phyloP scores from a whole-genome alignment of 1,139 yeast genomes.

The Geotrichum phurueaensis region DNA sequence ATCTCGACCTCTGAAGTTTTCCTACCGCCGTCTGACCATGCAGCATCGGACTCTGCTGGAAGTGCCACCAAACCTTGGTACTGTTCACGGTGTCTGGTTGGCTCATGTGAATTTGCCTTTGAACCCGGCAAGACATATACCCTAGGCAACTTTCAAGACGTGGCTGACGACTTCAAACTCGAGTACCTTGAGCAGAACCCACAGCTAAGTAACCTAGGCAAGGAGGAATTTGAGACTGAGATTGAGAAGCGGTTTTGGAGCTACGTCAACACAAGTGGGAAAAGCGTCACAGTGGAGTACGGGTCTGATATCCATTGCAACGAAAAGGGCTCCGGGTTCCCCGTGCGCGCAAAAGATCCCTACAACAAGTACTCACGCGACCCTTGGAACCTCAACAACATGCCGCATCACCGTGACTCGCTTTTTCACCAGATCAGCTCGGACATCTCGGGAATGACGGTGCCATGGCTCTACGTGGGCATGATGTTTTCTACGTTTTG shows the following conservation, averaged over 20 bases:
- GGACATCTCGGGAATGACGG: slow-evolving; percentile 42
- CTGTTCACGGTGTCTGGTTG: slow-evolving; percentile 75
- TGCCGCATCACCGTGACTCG: slow-evolving; percentile 55
- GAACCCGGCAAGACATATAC: slow-evolving; percentile 66
- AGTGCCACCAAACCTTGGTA: slow-evolving; percentile 47
- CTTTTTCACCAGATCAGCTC: slow-evolving; percentile 42
- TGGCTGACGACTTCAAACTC: slow-evolving; percentile 48
- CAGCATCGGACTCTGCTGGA: background rate
- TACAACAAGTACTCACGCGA: slow-evolving; percentile 36
- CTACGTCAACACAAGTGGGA: slow-evolving; percentile 36
- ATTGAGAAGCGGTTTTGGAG: slow-evolving; percentile 37
- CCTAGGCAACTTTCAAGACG: slow-evolving; percentile 51
- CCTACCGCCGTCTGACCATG: background rate
- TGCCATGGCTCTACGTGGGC: slow-evolving; percentile 51
- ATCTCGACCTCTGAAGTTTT: slow-evolving; percentile 11
- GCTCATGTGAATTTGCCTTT: slow-evolving; percentile 86
- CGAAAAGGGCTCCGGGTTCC: slow-evolving; percentile 49
- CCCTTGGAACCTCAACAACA: slow-evolving; percentile 69
- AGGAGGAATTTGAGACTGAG: slow-evolving; percentile 22
- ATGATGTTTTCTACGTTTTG: slow-evolving; percentile 66
- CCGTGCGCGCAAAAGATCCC: slow-evolving; percentile 35
- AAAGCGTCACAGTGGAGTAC: slow-evolving; percentile 45
- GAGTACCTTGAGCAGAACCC: slow-evolving; percentile 46
- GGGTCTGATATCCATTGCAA: slow-evolving; percentile 44
- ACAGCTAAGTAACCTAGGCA: slow-evolving; percentile 29